Evolutionary conservation across 2,329 filamentous ascomycete species (phyloP).

Genomic region (Myriosclerotinia curreyana): DNA sequence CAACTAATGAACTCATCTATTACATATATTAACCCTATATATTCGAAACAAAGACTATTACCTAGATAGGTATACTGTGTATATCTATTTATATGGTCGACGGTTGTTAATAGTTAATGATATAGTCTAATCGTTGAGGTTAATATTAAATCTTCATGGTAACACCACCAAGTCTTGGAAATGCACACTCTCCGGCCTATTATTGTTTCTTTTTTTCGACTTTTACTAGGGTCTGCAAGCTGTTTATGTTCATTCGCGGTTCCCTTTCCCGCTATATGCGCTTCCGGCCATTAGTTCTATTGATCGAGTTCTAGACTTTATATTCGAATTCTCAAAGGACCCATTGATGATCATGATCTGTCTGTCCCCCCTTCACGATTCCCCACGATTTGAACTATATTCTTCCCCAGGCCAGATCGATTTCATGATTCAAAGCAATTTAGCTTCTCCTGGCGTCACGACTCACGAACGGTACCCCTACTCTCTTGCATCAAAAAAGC

Average conservation of each 20-base stretch:
- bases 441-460: not conserved
- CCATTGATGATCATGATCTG: not conserved
- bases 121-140: no score
- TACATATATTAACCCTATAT: no score
- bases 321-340: not conserved
- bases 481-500: not conserved
- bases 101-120: no score
- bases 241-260: no score
- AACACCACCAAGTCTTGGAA: not conserved
- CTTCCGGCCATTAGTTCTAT: constrained; percentile 1
- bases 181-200: no score
- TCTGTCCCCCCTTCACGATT: not conserved
- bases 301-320: constrained; percentile 2
- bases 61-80: not conserved
- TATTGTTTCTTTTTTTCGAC: no score
- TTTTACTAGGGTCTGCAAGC: no score
- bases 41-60: not conserved
- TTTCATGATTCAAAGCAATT: not conserved
- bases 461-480: not conserved
- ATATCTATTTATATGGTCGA: not conserved
- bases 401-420: not conserved
- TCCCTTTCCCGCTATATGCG: not conserved
- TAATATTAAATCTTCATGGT: constrained; percentile 1
- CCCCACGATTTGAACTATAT: constrained; percentile 10
- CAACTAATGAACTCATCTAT: no score